Conservation (phyloP, 2,329 filamentous ascomycete genomes). For the Teratosphaeria destructans region DNA sequence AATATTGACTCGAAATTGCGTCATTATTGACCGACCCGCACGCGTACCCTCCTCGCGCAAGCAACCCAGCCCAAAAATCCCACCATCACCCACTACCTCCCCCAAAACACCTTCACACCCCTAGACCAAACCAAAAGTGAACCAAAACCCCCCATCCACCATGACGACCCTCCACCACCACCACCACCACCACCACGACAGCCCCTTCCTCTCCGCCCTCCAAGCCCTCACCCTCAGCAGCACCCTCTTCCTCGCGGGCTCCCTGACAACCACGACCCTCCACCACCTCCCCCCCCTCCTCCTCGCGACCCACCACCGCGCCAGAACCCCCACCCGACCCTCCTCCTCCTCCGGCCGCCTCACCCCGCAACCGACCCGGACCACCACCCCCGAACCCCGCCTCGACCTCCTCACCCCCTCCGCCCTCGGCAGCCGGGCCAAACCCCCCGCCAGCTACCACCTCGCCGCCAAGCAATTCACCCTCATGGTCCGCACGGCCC, state of each 20-base stretch:
- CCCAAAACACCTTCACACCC: not conserved
- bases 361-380: not conserved
- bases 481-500: slow-evolving; percentile 12
- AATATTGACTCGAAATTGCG: not conserved
- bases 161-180: slow-evolving; percentile 1
- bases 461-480: slow-evolving; percentile 19
- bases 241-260: slow-evolving; percentile 12
- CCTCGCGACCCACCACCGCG: slow-evolving; percentile 4
- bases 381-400: not conserved
- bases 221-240: slow-evolving; percentile 9
- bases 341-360: slow-evolving; percentile 6
- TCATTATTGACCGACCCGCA: not conserved
- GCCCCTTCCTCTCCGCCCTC: slow-evolving; percentile 4
- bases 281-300: slow-evolving; percentile 13
- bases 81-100: not conserved
- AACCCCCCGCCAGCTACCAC: slow-evolving; percentile 7
- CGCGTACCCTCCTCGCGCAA: not conserved
- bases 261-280: slow-evolving; percentile 11
- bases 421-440: no score
- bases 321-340: slow-evolving; percentile 3
- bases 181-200: not conserved
- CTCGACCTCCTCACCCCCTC: no score
- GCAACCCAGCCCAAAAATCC: not conserved
- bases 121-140: not conserved
- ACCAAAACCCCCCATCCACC: not conserved